Conservation (phyloP, 176 grass and related monocot species). For the Phragmites australis region DNA sequence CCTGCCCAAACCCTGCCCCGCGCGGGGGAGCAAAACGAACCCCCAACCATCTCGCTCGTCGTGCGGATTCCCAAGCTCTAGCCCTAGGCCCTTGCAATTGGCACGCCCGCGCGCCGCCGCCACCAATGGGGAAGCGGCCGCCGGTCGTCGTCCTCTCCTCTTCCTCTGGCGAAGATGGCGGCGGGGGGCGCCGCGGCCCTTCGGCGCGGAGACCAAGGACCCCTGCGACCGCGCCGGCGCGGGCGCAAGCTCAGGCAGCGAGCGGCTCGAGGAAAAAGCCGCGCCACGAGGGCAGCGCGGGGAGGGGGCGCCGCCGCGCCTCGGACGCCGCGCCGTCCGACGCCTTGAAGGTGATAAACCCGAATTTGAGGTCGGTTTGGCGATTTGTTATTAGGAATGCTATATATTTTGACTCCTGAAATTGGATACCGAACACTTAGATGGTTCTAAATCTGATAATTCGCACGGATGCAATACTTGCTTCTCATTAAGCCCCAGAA, state of each 20-base stretch:
- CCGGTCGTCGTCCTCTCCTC: constrained; percentile 46
- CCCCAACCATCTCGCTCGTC: not conserved
- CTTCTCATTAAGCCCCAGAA: not conserved
- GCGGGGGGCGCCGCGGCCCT: constrained; percentile 28
- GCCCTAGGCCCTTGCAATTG: not conserved
- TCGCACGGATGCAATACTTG: no score
- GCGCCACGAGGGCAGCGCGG: constrained; percentile 33
- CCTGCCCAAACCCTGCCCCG: constrained; percentile 7
- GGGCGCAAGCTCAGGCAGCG: not conserved
- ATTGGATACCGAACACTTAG: not conserved
- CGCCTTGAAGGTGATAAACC: constrained; percentile 44
- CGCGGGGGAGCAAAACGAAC: constrained; percentile 27
- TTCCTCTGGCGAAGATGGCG: constrained; percentile 35
- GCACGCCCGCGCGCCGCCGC: not conserved
- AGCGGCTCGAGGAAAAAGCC: constrained; percentile 42
- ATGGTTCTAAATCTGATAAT: not conserved
- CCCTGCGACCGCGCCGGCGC: constrained; percentile 29
- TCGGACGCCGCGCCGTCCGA: not conserved
- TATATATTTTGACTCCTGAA: not conserved
- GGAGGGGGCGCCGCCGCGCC: constrained; percentile 33
- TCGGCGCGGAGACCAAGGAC: constrained; percentile 33
- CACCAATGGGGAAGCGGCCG: constrained; percentile 49
- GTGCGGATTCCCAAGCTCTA: not conserved
- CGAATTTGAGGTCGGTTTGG: not conserved
- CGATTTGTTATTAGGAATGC: not conserved